Evolutionary conservation across 768 basidiomycete species (phyloP), one percentile per base, ranked within the genome.

Genomic region (Tricholoma matsutake): DNA sequence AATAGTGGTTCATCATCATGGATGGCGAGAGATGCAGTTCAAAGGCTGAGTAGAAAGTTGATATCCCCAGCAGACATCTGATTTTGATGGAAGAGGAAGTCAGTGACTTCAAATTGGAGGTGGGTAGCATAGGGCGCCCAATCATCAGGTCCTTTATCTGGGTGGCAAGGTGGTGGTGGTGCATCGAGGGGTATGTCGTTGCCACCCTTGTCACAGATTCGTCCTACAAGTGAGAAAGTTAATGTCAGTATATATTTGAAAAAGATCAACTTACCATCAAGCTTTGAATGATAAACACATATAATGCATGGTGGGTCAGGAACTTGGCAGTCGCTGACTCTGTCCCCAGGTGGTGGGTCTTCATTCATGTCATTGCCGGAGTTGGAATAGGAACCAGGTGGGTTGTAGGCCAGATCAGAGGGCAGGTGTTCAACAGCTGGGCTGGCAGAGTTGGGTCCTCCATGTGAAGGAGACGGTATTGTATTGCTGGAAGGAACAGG

Each of bases 11-110:
- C n/a, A 16, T 25, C 22, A 22, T 25, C 32, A 8, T 57, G 35
- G 18, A 37, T 4, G 7, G 71, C 60, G 0, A 66, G 2, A 25
- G 22, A 25, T 25, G 22, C 22, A 55, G 14, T 32, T 47, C 3
- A 56, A 65, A 25, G 67, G 22, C 22, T 25, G 22, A 25, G 22
- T 25, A 25, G 22, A 25, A 25, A 25, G 22, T 25, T 25, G 22
- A 3, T 25, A 25, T 65, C 6, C 31, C n/a, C 54, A 55, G 54
- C 32, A 20, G 54, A 55, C 54, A 71, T 68, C 54, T 73, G 62
- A 14, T 52, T 59, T 3, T 29, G 25, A 10, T 13, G 25, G 51
- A 65, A 72, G 9, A 72, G 56, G 8, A 71, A 64, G 35, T 69
- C 63, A 34, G 60, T 60, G 1, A 43, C 31, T 34, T 64, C 56